Evolutionary conservation across 768 basidiomycete genomes (phyloP).

Genomic region (Gautieria morchelliformis): DNA sequence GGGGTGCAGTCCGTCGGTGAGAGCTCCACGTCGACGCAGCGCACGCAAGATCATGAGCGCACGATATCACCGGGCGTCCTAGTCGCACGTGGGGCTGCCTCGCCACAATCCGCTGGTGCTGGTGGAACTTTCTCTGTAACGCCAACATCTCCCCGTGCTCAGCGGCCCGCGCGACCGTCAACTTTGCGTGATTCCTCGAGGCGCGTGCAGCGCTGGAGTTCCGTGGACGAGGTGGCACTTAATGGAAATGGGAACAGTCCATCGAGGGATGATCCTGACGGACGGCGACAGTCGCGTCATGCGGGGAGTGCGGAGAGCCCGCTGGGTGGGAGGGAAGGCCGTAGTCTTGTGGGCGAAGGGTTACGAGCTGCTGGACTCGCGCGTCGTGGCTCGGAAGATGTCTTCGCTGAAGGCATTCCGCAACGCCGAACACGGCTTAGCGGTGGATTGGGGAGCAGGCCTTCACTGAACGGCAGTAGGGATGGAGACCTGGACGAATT

Average conservation of each 20-base stretch:
- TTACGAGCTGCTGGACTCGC: constrained; percentile 63
- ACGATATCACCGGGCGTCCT: background rate
- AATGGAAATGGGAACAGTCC: background rate
- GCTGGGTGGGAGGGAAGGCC: constrained; percentile 24
- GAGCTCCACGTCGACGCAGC: constrained; percentile 33
- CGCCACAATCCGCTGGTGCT: constrained; percentile 15
- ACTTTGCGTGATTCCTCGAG: constrained; percentile 40
- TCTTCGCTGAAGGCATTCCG: constrained; percentile 32
- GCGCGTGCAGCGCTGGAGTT: constrained; percentile 45
- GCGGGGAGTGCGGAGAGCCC: constrained; percentile 67
- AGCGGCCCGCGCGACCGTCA: constrained; percentile 24
- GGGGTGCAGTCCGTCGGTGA: constrained; percentile 1
- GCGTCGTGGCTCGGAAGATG: constrained; percentile 18
- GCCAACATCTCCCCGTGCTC: constrained; percentile 21
- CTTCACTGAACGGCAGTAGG: background rate
- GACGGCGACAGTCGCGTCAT: constrained; percentile 46
- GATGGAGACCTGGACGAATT: background rate
- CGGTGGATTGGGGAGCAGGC: constrained; percentile 15
- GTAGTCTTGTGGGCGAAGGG: constrained; percentile 58
- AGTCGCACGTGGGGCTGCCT: constrained; percentile 13
- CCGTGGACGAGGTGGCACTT: constrained; percentile 18
- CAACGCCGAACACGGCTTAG: constrained; percentile 46
- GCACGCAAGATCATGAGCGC: constrained; percentile 16
- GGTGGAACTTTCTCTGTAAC: constrained; percentile 17
- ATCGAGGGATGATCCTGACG: constrained; percentile 14